Percentiles rank a stretch among this genome's conserved stretches.
Conservation (phyloP, 169 alveolate genomes). For the Eimeria sp. region DNA sequence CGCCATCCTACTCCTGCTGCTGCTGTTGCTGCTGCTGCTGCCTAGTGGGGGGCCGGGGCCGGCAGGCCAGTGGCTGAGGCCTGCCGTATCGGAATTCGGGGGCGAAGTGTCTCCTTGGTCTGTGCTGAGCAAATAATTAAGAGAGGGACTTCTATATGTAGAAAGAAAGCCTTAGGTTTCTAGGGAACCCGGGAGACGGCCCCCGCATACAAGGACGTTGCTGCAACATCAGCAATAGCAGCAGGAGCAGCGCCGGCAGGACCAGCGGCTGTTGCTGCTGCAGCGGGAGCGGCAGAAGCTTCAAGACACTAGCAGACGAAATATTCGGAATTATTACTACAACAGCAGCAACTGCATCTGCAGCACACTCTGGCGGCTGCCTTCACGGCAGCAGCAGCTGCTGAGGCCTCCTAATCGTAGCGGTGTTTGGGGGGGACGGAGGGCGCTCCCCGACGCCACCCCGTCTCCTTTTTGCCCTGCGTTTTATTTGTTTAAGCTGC, state of each 20-base stretch:
- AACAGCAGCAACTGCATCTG: slow-evolving; percentile 8
- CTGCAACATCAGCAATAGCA: slow-evolving; percentile 29
- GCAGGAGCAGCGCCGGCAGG: slow-evolving; percentile 45
- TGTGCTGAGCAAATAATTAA: background rate
- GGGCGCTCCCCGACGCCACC: background rate
- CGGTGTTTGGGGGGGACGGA: slow-evolving; percentile 16
- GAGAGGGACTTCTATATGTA: slow-evolving; percentile 5
- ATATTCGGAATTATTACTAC: slow-evolving; percentile 7
- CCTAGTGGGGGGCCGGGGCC: slow-evolving; percentile 70
- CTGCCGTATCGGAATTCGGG: slow-evolving; percentile 17
- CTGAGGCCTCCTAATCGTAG: slow-evolving; percentile 48
- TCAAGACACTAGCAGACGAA: slow-evolving; percentile 12
- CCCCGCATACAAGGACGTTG: slow-evolving; percentile 29
- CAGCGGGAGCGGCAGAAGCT: slow-evolving; percentile 33
- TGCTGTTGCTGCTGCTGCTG: slow-evolving; percentile 54
- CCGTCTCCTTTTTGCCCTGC: background rate
- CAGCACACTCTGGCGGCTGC: slow-evolving; percentile 26
- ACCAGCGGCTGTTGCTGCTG: slow-evolving; percentile 65
- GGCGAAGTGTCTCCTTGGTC: slow-evolving; percentile 37
- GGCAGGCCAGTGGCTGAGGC: slow-evolving; percentile 70
- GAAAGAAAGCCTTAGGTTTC: background rate
- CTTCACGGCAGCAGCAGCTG: slow-evolving; percentile 39
- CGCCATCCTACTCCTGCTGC: slow-evolving; percentile 29
- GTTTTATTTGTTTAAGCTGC: background rate
- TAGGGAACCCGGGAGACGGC: slow-evolving; percentile 23